Base-by-base conservation (phyloP, 495 filamentous ascomycete species). In the Xylaria longipes region DNA sequence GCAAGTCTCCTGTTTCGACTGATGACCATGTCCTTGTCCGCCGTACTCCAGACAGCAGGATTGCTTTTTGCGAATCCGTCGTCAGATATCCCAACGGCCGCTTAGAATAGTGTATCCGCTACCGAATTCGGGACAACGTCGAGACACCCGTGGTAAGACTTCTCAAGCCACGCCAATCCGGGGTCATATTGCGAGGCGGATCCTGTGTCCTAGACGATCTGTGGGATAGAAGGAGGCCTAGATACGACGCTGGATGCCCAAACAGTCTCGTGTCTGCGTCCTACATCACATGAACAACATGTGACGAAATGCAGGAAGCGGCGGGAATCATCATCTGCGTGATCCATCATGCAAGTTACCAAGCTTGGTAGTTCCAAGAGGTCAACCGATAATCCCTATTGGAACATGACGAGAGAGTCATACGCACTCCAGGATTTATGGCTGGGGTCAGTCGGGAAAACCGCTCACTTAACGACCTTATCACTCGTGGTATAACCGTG, bases 151-250 rank as follows among this genome's bases (percentile, higher is more conserved):
- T 15, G 58, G 15, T 37, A 60, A 64, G 58, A 35, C 58, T 54
- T 3, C 35, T 31, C 41, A 22, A 43, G 45, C 58, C 20, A 64
- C 68, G 33, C 46, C 68, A 9, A 70, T 52, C 35, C 60, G 52
- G 15, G 68, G 45, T 70, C 22, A 33, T 14, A 22, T 56, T 52
- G 46, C 60, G 39, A 70, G 48, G 43, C 60, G n/a, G 56, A 70
- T 43, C 68, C 29, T 31, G 46, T 6, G 22, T 69, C 52, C 50
- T 11, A 43, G 39, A 6, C 15, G 12, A 11, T 20, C 6, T 8
- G 12, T 17, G 39, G 22, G 20, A 37, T n/a, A 15, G 29, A 37
- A n/a, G 52, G 52, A 56, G 27, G 57, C 33, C 57, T 37, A 12
- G 9, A 60, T 43, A 29, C 37, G 4, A 63, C 37, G 15, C 1